A percentile compares a stretch with the other conserved stretches of the same genome.
phyloP scores from a whole-genome alignment of 495 filamentous ascomycete species.

The Ramalina intermedia region DNA sequence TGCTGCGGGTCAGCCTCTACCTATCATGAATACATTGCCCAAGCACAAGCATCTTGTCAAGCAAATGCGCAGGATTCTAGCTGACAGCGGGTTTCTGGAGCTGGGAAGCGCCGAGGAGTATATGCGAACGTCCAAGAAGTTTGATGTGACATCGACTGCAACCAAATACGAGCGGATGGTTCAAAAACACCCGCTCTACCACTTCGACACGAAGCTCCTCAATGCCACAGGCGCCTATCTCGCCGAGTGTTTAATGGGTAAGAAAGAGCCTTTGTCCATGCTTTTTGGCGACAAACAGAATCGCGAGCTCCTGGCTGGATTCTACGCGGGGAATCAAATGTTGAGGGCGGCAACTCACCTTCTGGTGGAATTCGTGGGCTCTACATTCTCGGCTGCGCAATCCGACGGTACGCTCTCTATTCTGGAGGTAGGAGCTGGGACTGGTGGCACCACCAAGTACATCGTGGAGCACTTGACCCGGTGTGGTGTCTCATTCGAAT shows the following conservation, averaged over 20 bases:
- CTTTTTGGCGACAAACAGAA: constrained; percentile 5
- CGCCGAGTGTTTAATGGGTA: constrained; percentile 13
- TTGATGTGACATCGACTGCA: background rate
- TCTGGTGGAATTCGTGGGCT: constrained; percentile 5
- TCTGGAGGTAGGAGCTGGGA: constrained; percentile 31
- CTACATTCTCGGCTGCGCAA: background rate
- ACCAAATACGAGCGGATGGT: background rate
- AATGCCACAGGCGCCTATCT: constrained; percentile 10
- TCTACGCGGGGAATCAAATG: constrained; percentile 14
- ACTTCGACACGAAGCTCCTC: constrained; percentile 12
- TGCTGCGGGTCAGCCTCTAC: constrained; percentile 15
- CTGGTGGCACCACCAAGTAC: constrained; percentile 27
- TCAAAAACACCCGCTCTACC: constrained; percentile 9
- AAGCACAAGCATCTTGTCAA: constrained; percentile 19
- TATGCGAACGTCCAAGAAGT: background rate
- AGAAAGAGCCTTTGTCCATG: constrained; percentile 7
- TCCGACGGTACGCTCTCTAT: constrained; percentile 15
- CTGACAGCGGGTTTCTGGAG: constrained; percentile 14
- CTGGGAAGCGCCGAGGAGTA: background rate
- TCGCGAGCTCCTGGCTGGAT: constrained; percentile 6
- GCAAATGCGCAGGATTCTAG: constrained; percentile 22
- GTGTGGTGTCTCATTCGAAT: constrained; percentile 8
- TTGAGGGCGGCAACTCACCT: constrained; percentile 4
- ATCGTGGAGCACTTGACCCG: constrained; percentile 9
- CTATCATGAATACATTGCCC: constrained; percentile 9